Percentiles rank a stretch among this genome's conserved stretches.
These are phyloP conservation scores for Ceratobasidium papillatum DNA, from an alignment of 1,284 basidiomycete species.

Conservation along the genomic window DNA sequence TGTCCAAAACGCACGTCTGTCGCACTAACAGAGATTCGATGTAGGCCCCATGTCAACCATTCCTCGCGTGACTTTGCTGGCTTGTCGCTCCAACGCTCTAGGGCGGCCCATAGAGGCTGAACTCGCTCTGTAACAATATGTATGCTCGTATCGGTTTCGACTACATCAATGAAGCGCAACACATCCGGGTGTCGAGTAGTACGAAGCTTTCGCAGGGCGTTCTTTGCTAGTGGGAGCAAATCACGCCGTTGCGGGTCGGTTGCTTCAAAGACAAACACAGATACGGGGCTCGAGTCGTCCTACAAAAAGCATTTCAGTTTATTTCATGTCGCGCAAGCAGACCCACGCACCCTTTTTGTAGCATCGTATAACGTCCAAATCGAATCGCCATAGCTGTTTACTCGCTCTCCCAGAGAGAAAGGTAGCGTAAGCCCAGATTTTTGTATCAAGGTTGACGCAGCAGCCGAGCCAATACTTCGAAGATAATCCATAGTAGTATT, in stretches of 20 bases:
- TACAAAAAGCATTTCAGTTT: slow-evolving; percentile 50
- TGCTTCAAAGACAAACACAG: slow-evolving; percentile 90
- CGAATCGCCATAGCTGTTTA: slow-evolving; percentile 68
- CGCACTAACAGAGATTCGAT: slow-evolving; percentile 81
- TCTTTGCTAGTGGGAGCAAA: slow-evolving; percentile 82
- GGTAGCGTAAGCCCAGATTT: slow-evolving; percentile 91
- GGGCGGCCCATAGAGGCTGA: slow-evolving; percentile 72
- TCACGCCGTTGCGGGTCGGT: slow-evolving; percentile 61
- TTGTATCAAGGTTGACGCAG: slow-evolving; percentile 85
- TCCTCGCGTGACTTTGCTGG: slow-evolving; percentile 75
- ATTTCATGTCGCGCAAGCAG: neutral
- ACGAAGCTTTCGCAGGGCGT: slow-evolving; percentile 89
- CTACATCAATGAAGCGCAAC: slow-evolving; percentile 92
- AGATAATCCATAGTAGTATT: slow-evolving; percentile 77
- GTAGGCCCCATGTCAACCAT: slow-evolving; percentile 94
- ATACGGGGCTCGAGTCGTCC: slow-evolving; percentile 88
- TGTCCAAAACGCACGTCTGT: neutral
- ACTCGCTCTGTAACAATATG: slow-evolving; percentile 97
- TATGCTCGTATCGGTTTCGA: slow-evolving; percentile 86
- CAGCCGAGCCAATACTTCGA: slow-evolving; percentile 83
- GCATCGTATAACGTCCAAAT: slow-evolving; percentile 91
- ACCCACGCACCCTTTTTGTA: slow-evolving; percentile 75
- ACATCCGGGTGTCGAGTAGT: slow-evolving; percentile 95
- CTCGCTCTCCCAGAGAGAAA: slow-evolving; percentile 83
- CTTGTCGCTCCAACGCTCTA: slow-evolving; percentile 72